Base-by-base conservation (phyloP, 129 eudicot species). In the Ambrosia trifida region DNA sequence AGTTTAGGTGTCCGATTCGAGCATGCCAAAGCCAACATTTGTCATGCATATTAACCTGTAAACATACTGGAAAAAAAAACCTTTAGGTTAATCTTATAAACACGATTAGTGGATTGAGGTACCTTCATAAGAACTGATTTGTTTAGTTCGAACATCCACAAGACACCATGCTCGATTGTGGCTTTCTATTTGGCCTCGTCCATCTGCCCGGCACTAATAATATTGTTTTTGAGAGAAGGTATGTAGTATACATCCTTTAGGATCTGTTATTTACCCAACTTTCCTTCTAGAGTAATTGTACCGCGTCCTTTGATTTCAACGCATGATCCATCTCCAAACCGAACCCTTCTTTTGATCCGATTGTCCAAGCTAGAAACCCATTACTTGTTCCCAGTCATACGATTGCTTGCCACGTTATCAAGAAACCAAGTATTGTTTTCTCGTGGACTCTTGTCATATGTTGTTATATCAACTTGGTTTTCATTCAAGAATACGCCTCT, bases 331-430 rank as follows among this genome's bases (percentile, higher is more conserved):
- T 24, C 28, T 24, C 28, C 28, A 24, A 24, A 24, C 28, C 0
- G 28, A 24, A 24, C 75, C 20, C 56, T 61, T 54, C 30, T 59
- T 76, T 64, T 49, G 62, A 69, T 46, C 24, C n/a, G n/a, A n/a
- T n/a, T n/a, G n/a, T n/a, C n/a, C n/a, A n/a, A n/a, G n/a, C n/a
- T n/a, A n/a, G n/a, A n/a, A n/a, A n/a, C n/a, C n/a, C n/a, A n/a
- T n/a, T n/a, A n/a, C n/a, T n/a, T n/a, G n/a, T n/a, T n/a, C n/a
- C n/a, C n/a, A n/a, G n/a, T n/a, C n/a, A n/a, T n/a, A n/a, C n/a
- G n/a, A n/a, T n/a, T n/a, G n/a, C n/a, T n/a, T n/a, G n/a, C n/a
- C n/a, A n/a, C n/a, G n/a, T n/a, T n/a, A n/a, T n/a, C n/a, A n/a
- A n/a, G n/a, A n/a, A n/a, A n/a, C n/a, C n/a, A n/a, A n/a, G n/a